Conservation (phyloP, 345 rosid species). For the Syzygium aqueum region DNA sequence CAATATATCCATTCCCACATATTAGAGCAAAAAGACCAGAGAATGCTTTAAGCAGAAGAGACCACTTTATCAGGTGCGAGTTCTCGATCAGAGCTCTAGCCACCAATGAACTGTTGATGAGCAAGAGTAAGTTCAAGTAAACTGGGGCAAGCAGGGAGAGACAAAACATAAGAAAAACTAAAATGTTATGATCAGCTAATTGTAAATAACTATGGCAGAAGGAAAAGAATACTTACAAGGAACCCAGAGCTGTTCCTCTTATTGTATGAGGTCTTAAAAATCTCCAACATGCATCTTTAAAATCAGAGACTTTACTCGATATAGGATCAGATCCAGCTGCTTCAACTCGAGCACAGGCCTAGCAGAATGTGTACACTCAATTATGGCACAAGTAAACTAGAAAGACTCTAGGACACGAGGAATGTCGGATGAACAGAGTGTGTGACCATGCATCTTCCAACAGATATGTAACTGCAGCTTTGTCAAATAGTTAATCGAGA, state of each 20-base stretch:
- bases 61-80: slow-evolving; percentile 70
- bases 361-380: slow-evolving; percentile 12
- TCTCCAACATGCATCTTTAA: slow-evolving; percentile 93
- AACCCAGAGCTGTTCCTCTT: slow-evolving; percentile 88
- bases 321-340: slow-evolving; percentile 80
- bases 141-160: neutral
- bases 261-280: slow-evolving; percentile 96
- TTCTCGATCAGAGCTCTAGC: slow-evolving; percentile 82
- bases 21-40: slow-evolving; percentile 83
- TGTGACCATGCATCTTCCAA: neutral
- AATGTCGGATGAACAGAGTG: neutral
- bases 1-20: slow-evolving; percentile 95
- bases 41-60: slow-evolving; percentile 70
- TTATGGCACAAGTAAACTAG: neutral
- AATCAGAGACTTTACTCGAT: slow-evolving; percentile 39
- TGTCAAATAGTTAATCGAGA: neutral
- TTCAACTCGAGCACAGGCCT: slow-evolving; percentile 74
- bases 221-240: slow-evolving; percentile 30
- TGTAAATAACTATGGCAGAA: neutral
- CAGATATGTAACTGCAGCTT: neutral
- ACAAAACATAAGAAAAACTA: neutral
- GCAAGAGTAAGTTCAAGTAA: neutral
- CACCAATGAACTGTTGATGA: slow-evolving; percentile 74
- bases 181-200: neutral
- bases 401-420: neutral